These are phyloP conservation scores for Cytospora leucostoma DNA, from an alignment of 2,329 filamentous ascomycete genomes.

Conservation along the genomic window DNA sequence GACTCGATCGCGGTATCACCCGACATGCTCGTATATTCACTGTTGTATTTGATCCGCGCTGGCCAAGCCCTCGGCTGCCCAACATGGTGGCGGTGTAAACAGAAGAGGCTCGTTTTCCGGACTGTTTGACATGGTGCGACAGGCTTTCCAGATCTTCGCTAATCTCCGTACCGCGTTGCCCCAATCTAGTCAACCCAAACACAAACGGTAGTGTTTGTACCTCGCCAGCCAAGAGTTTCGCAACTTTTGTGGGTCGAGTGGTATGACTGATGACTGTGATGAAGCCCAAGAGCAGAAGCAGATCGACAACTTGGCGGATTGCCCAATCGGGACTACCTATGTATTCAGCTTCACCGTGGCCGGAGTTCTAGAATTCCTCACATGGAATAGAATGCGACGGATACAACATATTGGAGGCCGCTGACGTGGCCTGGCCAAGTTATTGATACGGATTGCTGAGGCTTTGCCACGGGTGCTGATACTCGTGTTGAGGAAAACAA, in stretches of 20 bases:
- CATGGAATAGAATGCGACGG: conserved; percentile 6
- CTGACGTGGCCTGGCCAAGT: background rate
- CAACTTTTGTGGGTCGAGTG: conserved; percentile 12
- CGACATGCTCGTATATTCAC: conserved; percentile 1
- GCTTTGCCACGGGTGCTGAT: background rate
- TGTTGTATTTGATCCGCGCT: conserved; percentile 21
- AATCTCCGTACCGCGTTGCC: conserved; percentile 15
- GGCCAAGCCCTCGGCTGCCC: conserved; percentile 21
- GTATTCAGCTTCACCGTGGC: background rate
- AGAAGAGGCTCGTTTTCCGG: conserved; percentile 9
- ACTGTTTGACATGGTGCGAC: conserved; percentile 14
- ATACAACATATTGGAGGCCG: background rate
- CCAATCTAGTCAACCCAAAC: conserved; percentile 15
- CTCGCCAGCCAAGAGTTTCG: conserved; percentile 22
- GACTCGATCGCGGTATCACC: conserved; percentile 2
- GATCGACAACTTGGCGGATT: conserved; percentile 11
- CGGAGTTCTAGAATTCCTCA: conserved; percentile 7
- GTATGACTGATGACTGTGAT: conserved; percentile 1
- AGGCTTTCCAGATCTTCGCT: conserved; percentile 8
- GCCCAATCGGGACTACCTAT: conserved; percentile 7
- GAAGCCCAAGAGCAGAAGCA: conserved; percentile 11
- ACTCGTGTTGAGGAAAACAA: background rate
- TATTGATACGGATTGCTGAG: background rate
- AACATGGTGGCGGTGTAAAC: conserved; percentile 17
- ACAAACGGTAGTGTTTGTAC: conserved; percentile 18